Percentiles rank a stretch among this genome's conserved stretches.
Evolutionary conservation across 306 rosid genomes (phyloP).

Genomic region (Corylus avellana): DNA sequence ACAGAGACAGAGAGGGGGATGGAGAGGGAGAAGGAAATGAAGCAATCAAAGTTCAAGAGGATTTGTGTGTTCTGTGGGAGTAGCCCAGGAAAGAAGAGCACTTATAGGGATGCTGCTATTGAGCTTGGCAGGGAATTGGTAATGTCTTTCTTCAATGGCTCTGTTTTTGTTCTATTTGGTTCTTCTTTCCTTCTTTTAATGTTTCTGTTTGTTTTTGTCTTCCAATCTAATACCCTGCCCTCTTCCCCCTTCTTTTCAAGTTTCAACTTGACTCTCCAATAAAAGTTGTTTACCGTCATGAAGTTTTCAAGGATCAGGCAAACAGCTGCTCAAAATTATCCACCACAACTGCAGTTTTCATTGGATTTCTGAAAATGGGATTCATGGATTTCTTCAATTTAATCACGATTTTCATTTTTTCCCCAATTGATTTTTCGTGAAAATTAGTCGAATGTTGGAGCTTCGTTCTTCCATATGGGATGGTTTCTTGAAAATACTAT

Average conservation of each 20-base stretch:
- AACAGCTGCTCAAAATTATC: background rate
- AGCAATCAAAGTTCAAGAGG: conserved; percentile 78
- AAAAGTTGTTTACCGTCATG: background rate
- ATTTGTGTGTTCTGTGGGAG: conserved; percentile 97
- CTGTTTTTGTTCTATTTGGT: background rate
- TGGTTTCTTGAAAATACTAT: background rate
- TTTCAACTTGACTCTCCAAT: background rate
- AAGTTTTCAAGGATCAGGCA: background rate
- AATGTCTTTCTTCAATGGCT: conserved; percentile 25
- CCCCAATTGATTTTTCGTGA: background rate
- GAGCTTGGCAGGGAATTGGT: conserved; percentile 91
- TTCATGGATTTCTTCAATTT: background rate
- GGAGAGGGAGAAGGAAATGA: conserved; percentile 52
- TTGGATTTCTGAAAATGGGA: background rate
- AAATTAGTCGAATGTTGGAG: background rate
- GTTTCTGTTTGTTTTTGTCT: too few relatives aligned
- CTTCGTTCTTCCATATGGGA: background rate
- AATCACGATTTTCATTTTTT: background rate
- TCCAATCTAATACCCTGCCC: too few relatives aligned
- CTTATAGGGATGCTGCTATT: conserved; percentile 88
- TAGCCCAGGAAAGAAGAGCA: conserved; percentile 82
- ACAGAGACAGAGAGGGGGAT: conserved; percentile 23
- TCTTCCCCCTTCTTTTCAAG: background rate
- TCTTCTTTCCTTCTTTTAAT: background rate
- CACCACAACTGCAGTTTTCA: background rate